Evolutionary conservation across 225 moss, liverwort and hornwort species (phyloP), one percentile per base, ranked within the genome.

Genomic region (Takakia lepidozioides): DNA sequence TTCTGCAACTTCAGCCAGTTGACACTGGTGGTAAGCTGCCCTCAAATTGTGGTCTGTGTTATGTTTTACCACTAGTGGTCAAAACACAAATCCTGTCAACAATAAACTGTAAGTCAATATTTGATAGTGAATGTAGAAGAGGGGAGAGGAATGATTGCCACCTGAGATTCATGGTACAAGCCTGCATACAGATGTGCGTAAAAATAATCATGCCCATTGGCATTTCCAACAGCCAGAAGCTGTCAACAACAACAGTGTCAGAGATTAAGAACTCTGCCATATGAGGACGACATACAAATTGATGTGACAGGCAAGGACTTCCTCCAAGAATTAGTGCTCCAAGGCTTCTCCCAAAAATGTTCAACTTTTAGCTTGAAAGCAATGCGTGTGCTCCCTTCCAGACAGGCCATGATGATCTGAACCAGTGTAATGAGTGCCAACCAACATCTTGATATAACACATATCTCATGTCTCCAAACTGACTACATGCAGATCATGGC

Each of bases 131-230:
- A 53, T 36, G 23, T 23, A 4, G n/a, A n/a, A n/a, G n/a, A n/a
- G n/a, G n/a, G n/a, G n/a, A n/a, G n/a, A n/a, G n/a, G n/a, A n/a
- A n/a, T n/a, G n/a, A n/a, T n/a, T n/a, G n/a, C n/a, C 72, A 89
- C 93, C 78, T 86, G 71, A 34, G 75, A 49, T 64, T 95, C 95
- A 43, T 87, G 75, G 57, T 80, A 85, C 51, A 95, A 75, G 49
- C 90, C 84, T 23, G 71, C 76, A 49, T 95, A 95, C 48, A 95
- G 56, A 49, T 67, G 65, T 2, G 82, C 84, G 54, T 95, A 95
- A 70, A 95, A 95, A 62, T 75, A 88, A 47, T 92, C 92, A 38
- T 74, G 79, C 7, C 63, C 48, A 18, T 64, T 74, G 13, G 57
- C 36, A 27, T 23, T 67, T 28, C 70, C 70, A 54, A 74, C 62